Conservation (phyloP, 2,329 filamentous ascomycete species). For the Paramyrothecium sp. region DNA sequence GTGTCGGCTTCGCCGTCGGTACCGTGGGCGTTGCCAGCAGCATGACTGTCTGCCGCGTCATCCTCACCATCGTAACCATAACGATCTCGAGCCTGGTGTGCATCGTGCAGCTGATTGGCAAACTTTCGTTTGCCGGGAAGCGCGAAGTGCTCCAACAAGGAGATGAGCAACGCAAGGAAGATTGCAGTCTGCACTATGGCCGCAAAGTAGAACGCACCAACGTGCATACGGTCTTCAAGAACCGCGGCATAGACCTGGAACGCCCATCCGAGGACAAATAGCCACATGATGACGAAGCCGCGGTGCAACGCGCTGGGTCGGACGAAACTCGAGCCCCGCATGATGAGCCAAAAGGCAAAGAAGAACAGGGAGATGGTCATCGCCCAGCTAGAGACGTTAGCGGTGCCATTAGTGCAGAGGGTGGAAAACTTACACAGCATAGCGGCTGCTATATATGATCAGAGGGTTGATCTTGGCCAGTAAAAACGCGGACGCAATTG, state of each 20-base stretch:
- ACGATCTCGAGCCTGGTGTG: constrained; percentile 41
- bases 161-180: constrained; percentile 72
- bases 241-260: constrained; percentile 71
- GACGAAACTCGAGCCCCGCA: constrained; percentile 73
- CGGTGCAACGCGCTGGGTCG: constrained; percentile 85
- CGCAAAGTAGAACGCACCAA: constrained; percentile 77
- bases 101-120: constrained; percentile 54
- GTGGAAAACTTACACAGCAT: constrained; percentile 58
- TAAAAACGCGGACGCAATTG: constrained; percentile 71
- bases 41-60: too few relatives aligned
- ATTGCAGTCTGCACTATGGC: constrained; percentile 76
- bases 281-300: constrained; percentile 78
- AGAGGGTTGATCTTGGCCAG: constrained; percentile 82
- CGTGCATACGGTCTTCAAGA: constrained; percentile 69
- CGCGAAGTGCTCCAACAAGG: constrained; percentile 77
- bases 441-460: constrained; percentile 87
- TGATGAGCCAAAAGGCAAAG: constrained; percentile 77
- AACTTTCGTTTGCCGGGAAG: constrained; percentile 72
- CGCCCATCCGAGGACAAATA: constrained; percentile 74
- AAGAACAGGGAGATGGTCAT: constrained; percentile 85
- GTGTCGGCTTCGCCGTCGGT: constrained; percentile 7
- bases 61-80: neutral
- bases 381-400: constrained; percentile 56
- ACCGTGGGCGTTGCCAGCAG: constrained; percentile 1
- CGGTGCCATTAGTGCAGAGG: neutral